These are phyloP conservation scores for Aspergillus pseudoterreus DNA, from an alignment of 2,329 filamentous ascomycete genomes.

Conservation along the genomic window DNA sequence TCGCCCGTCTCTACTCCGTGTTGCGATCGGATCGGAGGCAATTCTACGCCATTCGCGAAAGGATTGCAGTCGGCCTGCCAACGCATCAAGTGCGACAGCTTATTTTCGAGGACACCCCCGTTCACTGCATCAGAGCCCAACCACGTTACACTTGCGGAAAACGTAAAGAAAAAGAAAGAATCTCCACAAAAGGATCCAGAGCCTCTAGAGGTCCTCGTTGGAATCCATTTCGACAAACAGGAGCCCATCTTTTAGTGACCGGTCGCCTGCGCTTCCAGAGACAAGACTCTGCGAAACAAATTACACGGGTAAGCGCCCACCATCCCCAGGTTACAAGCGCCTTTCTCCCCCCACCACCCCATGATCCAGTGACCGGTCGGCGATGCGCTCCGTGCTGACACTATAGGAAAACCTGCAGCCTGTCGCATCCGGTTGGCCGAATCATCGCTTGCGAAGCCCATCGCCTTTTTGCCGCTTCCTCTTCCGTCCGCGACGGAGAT, in stretches of 20 bases:
- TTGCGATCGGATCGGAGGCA: constrained; percentile 27
- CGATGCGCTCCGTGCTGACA: constrained; percentile 44
- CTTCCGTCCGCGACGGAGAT: constrained; percentile 23
- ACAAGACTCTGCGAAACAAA: constrained; percentile 2
- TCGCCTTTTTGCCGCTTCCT: constrained; percentile 22
- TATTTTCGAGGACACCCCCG: constrained; percentile 30
- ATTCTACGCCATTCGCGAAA: constrained; percentile 25
- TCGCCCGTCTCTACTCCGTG: constrained; percentile 1
- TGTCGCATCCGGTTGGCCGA: constrained; percentile 35
- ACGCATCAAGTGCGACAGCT: constrained; percentile 38
- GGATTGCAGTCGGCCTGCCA: constrained; percentile 33
- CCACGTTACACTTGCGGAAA: constrained; percentile 34
- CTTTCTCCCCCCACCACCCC: constrained; percentile 19
- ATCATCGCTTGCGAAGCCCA: constrained; percentile 33
- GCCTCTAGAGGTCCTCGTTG: constrained; percentile 22
- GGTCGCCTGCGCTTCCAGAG: constrained; percentile 5
- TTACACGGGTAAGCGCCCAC: constrained; percentile 29
- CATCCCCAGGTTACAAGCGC: constrained; percentile 13
- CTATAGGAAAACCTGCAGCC: constrained; percentile 38
- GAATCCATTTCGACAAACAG: constrained; percentile 22
- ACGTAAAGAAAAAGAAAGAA: constrained; percentile 22
- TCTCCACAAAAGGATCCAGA: constrained; percentile 32
- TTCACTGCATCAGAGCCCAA: constrained; percentile 45
- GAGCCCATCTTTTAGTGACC: constrained; percentile 13
- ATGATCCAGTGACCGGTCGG: constrained; percentile 40